Percentiles rank a stretch among this genome's conserved stretches.
phyloP scores from a whole-genome alignment of 768 basidiomycete genomes.

The Termitomyces sp. region DNA sequence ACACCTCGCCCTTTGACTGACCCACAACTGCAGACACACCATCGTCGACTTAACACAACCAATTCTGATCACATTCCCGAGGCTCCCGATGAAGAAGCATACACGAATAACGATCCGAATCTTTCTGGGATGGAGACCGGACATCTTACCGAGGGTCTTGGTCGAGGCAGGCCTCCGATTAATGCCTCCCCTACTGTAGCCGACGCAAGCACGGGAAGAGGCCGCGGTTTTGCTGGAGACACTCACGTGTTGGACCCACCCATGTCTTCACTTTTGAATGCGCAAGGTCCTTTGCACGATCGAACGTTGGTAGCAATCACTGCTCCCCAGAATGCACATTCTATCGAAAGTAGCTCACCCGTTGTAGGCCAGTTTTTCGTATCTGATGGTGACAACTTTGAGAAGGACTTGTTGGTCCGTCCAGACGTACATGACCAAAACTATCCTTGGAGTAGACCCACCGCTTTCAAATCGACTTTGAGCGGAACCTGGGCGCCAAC shows the following conservation, averaged over 20 bases:
- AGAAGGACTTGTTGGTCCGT: too few relatives aligned
- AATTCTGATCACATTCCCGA: conserved; percentile 11
- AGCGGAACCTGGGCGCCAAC: background rate
- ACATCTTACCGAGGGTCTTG: too few relatives aligned
- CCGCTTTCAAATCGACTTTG: background rate
- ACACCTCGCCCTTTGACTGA: conserved; percentile 27
- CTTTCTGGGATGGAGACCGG: too few relatives aligned
- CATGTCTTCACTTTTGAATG: too few relatives aligned
- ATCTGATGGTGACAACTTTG: too few relatives aligned
- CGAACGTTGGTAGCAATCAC: background rate
- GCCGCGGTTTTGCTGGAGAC: conserved; percentile 23
- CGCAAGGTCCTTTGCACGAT: background rate
- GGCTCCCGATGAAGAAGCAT: conserved; percentile 24
- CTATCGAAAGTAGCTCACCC: background rate
- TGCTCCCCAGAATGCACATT: background rate
- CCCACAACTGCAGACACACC: conserved; percentile 17
- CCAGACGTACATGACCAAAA: background rate
- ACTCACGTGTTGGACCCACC: background rate
- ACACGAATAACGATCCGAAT: conserved; percentile 23
- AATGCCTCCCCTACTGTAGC: too few relatives aligned
- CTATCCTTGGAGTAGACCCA: background rate
- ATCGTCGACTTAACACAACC: conserved; percentile 9
- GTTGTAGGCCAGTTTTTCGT: background rate
- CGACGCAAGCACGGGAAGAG: conserved; percentile 4
- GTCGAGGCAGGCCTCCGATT: too few relatives aligned